Evolutionary conservation across 805 yeast species (phyloP), one percentile per base, ranked within the genome.

Genomic region (Priceomyces haplophilus): DNA sequence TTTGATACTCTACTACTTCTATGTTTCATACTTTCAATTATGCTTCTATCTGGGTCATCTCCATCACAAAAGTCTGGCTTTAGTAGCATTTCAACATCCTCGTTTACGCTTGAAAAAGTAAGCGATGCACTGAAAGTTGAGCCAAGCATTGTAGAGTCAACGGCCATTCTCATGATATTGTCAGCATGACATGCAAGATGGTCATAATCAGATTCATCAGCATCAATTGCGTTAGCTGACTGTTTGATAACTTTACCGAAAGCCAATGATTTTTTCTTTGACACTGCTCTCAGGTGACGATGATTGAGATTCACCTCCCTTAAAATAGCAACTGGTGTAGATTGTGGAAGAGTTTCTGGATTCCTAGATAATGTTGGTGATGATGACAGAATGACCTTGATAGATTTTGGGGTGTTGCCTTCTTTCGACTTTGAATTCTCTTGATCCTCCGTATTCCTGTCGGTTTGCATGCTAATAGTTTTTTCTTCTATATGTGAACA

Each of bases 151-250:
- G 76, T 71, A 20, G 76, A 65, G 45, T 71, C 76, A 37, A 71
- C 69, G 4, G 76, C 76, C 75, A 71, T 70, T 17, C 72, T 55
- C 62, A 71, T 57, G 42, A 71, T 71, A 42, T 67, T 68, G 38
- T 69, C 70, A 1, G 76, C 76, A 46, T 71, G 76, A 41, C 75
- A 71, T 4, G 76, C 76, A 45, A 71, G 60, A 16, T 62, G 62
- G 48, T 71, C 76, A 24, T 55, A 54, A 37, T 58, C 62, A 2
- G 64, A 53, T 13, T 50, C 56, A 16, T 61, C 64, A 1, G 18
- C 37, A 21, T 40, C 44, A 30, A 39, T 31, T 15, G 30, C 29
- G 11, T 15, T 20, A 17, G 34, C 19, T 11, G 33, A 37, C 24
- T 36, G 34, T 11, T 24, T 40, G 16, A 25, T 2, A 25, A 33